A percentile compares a stretch with the other conserved stretches of the same genome.
These are phyloP conservation scores for Erythrobasidium hasegawianum DNA, from an alignment of 1,284 basidiomycete genomes.

Conservation along the genomic window DNA sequence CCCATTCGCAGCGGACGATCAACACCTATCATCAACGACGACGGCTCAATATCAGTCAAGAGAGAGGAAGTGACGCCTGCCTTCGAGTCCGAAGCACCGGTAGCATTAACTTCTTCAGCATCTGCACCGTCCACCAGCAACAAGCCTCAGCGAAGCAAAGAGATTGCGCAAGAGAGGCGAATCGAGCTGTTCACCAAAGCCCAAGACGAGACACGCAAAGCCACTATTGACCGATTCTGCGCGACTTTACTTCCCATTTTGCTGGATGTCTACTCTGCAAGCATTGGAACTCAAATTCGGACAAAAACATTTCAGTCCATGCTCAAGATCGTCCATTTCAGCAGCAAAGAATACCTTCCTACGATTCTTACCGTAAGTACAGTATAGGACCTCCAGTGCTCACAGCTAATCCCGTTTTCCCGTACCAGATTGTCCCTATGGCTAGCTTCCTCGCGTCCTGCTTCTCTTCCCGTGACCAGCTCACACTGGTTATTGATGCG, in stretches of 20 bases:
- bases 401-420: neutral
- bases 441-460: constrained; percentile 89
- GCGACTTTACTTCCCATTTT: constrained; percentile 81
- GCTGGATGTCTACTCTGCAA: constrained; percentile 91
- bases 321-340: constrained; percentile 81
- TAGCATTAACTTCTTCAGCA: constrained; percentile 3
- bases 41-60: constrained; percentile 38
- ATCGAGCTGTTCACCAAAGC: constrained; percentile 64
- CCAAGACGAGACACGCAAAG: constrained; percentile 45
- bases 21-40: constrained; percentile 7
- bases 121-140: constrained; percentile 1
- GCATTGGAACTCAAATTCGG: constrained; percentile 76
- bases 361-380: constrained; percentile 65
- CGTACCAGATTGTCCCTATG: constrained; percentile 73
- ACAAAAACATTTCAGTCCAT: constrained; percentile 80
- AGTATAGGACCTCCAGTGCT: neutral
- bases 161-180: constrained; percentile 49
- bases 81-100: constrained; percentile 2
- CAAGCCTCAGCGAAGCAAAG: constrained; percentile 40
- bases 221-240: constrained; percentile 72
- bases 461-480: constrained; percentile 82
- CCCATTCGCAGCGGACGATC: constrained; percentile 5
- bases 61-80: constrained; percentile 37
- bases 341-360: constrained; percentile 70
- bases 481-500: constrained; percentile 74